phyloP scores from a whole-genome alignment of 2,329 filamentous ascomycete species.

The Paecilomyces niveus region DNA sequence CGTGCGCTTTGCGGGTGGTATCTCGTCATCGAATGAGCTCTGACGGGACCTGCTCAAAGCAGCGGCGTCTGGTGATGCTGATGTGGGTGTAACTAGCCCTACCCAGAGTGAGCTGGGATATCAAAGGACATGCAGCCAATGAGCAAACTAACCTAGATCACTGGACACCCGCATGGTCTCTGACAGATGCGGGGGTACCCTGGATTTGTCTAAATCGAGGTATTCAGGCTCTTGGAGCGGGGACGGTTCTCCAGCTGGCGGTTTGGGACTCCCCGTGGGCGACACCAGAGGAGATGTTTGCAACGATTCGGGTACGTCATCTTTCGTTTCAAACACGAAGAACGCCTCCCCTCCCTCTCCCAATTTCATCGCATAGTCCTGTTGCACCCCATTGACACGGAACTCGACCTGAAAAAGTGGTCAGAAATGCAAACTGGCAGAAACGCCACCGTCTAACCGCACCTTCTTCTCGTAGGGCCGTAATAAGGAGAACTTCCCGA shows the following conservation, averaged over 20 bases:
- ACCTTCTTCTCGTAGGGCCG: constrained; percentile 93
- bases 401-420: constrained; percentile 66
- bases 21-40: constrained; percentile 20
- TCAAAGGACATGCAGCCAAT: constrained; percentile 6
- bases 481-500: constrained; percentile 94
- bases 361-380: constrained; percentile 95
- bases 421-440: constrained; percentile 8
- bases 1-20: constrained; percentile 23
- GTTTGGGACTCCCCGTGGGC: constrained; percentile 70
- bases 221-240: constrained; percentile 45
- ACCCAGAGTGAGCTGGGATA: constrained; percentile 18
- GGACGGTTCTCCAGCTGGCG: constrained; percentile 22
- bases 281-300: constrained; percentile 94
- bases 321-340: constrained; percentile 94
- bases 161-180: constrained; percentile 35
- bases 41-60: constrained; percentile 16
- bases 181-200: constrained; percentile 19
- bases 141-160: constrained; percentile 31
- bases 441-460: constrained; percentile 3
- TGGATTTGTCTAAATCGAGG: constrained; percentile 36
- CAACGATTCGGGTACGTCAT: constrained; percentile 82
- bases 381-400: constrained; percentile 82
- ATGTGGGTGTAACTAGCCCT: constrained; percentile 29
- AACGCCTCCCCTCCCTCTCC: constrained; percentile 97
- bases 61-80: constrained; percentile 30